Base-by-base conservation (phyloP, 345 rosid genomes). In the Anastatica hierochuntica region DNA sequence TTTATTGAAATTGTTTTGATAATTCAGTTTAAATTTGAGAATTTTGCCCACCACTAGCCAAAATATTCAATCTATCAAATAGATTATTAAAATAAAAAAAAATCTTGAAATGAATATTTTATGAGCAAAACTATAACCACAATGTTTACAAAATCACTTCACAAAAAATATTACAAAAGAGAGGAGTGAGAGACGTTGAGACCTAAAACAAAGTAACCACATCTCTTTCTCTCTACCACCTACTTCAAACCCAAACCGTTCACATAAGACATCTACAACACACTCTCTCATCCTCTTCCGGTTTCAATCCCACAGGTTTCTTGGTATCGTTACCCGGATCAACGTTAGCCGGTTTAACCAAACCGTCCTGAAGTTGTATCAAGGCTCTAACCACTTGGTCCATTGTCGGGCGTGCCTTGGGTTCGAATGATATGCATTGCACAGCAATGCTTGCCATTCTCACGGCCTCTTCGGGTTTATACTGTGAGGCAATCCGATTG, bases 371-470 rank as follows among this genome's bases (percentile, higher is more conserved):
- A 42, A 87, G 76, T 67, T 87, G 77, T 54, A 73, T 63, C 17
- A 90, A 70, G 34, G 71, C 79, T 53, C 72, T 67, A 7, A 88
- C 84, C 30, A 88, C 81, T 72, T 85, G 83, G 42, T 72, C 83
- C 95, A 92, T 83, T 54, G 58, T 74, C 1, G 95, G 98, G 19
- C 98, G 76, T 14, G 64, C 62, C 77, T 63, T 81, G 27, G 96
- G 55, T 16, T 92, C 96, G 1, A 27, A 12, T 1, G 90, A 70
- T 43, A 92, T 60, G 74, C 98, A 88, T 47, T 77, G 87, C 31
- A 76, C 74, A 31, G 96, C 82, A 44, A 90, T 81, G 37, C 63
- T 67, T 1, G 86, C 83, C 0, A 76, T 69, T 71, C 79, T 79
- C 68, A 74, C 94, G 10, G 77, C 92, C 27, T 60, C 94, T 17